Percentiles rank a stretch among this genome's conserved stretches.
Evolutionary conservation across 805 yeast genomes (phyloP).

Genomic region (Myxozyma melibiosi): DNA sequence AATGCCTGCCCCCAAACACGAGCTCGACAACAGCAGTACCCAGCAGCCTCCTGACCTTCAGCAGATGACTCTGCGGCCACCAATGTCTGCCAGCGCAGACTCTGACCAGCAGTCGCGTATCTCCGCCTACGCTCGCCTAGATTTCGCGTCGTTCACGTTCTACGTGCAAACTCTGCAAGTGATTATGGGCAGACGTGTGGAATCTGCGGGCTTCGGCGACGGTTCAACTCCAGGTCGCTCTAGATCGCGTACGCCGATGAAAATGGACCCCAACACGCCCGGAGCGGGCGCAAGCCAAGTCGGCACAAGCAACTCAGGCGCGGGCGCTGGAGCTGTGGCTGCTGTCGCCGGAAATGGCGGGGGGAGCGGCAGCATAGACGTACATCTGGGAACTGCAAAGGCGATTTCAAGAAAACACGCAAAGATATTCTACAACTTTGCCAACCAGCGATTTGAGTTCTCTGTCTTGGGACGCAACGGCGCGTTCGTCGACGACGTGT

Average conservation of each 20-base stretch:
- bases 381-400: slow-evolving; percentile 87
- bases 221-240: slow-evolving; percentile 2
- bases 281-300: not conserved
- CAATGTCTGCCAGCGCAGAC: not conserved
- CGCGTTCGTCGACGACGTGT: slow-evolving; percentile 89
- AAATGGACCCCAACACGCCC: not conserved
- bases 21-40: too few relatives aligned
- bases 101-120: slow-evolving; percentile 38
- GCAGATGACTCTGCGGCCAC: slow-evolving; percentile 4
- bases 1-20: too few relatives aligned
- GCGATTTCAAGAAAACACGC: slow-evolving; percentile 95
- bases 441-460: slow-evolving; percentile 90
- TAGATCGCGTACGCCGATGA: slow-evolving; percentile 7
- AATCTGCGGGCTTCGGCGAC: slow-evolving; percentile 43
- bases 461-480: slow-evolving; percentile 94
- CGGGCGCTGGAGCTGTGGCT: not conserved
- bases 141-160: slow-evolving; percentile 89
- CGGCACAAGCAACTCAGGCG: not conserved
- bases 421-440: slow-evolving; percentile 93
- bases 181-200: slow-evolving; percentile 85
- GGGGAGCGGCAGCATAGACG: slow-evolving; percentile 62
- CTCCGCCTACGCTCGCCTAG: slow-evolving; percentile 58
- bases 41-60: slow-evolving; percentile 12
- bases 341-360: slow-evolving; percentile 37
- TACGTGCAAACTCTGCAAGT: slow-evolving; percentile 96